Base-by-base conservation (phyloP, 495 filamentous ascomycete genomes). In the Penicillium antarcticum region DNA sequence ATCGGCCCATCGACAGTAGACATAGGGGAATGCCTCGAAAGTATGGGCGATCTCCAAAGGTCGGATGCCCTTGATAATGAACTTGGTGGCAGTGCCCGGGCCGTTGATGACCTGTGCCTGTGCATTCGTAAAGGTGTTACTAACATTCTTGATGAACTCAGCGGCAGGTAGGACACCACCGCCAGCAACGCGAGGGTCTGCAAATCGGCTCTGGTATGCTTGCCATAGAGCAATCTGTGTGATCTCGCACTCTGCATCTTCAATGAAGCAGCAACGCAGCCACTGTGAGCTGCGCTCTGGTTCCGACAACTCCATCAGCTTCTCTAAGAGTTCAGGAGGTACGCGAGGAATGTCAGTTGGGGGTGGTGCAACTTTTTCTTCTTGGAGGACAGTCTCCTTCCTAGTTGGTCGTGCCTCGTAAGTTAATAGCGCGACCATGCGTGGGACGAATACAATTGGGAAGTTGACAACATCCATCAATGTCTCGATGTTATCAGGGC, bases 151-250 rank as follows among this genome's bases (percentile, higher is more conserved):
- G 62, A 99, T 99, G 66, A 97, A 99, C 38, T 97, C 95, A 3
- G 91, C 90, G 1, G 95, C 94, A 9, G 85, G 84, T 36, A 97
- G 81, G 49, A 91, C 82, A 21, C 77, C 77, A 12, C 80, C 79
- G 12, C 76, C 74, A 29, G 72, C 68, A 29, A 70, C 53, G 12
- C 70, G 67, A 39, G 71, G 68, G 13, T 76, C 70, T 19, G 77
- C 76, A 53, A 98, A 97, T 1, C 88, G 86, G 32, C 75, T 76
- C 60, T 97, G 94, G 59, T 99, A 99, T 2, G 94, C 92, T 66
- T 95, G 88, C 95, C 95, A 99, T 40, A 97, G 80, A 7, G 86
- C 84, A 45, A 99, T 97, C 65, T 99, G 95, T 0, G 95, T 97
- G 58, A 99, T 95, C 41, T 92, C 86, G 31, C 85, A 85, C 4